These are phyloP conservation scores for Yamadazyma sp. DNA, from an alignment of 805 yeast genomes.

Conservation along the genomic window DNA sequence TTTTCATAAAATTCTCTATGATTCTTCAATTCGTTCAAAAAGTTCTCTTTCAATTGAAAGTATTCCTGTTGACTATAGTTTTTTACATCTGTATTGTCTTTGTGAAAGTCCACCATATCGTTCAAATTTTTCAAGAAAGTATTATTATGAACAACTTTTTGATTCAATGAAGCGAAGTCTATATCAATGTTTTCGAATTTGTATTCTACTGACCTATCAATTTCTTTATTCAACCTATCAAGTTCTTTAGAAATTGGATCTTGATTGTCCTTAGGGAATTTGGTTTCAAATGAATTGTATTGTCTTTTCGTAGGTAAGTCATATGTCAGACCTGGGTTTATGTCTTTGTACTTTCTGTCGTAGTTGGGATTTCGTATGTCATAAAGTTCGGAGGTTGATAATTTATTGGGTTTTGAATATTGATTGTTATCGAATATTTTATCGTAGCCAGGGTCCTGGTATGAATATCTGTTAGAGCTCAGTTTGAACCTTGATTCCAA, in stretches of 20 bases:
- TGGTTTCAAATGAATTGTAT: too few species aligned
- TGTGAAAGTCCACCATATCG: constrained; percentile 17
- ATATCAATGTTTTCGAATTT: neutral
- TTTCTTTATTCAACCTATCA: constrained; percentile 10
- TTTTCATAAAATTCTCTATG: constrained; percentile 27
- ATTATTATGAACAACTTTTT: constrained; percentile 12
- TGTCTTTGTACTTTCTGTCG: too few species aligned
- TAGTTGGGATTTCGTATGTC: too few species aligned
- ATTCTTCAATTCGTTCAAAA: constrained; percentile 25
- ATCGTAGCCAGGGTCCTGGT: too few species aligned
- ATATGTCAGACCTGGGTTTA: too few species aligned
- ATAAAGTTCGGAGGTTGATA: too few species aligned
- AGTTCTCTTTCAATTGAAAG: constrained; percentile 21
- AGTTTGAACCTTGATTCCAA: too few species aligned
- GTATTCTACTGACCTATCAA: constrained; percentile 6
- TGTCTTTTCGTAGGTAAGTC: too few species aligned
- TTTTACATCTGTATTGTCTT: neutral
- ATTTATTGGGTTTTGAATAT: too few species aligned
- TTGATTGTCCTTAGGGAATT: too few species aligned
- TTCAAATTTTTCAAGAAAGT: constrained; percentile 19
- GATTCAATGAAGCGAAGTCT: neutral
- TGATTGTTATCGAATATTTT: too few species aligned
- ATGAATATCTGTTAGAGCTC: too few species aligned
- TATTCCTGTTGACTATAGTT: constrained; percentile 12
- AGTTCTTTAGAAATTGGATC: constrained; percentile 1